These are phyloP conservation scores for Paracamarosporium sp. DNA, from an alignment of 2,329 filamentous ascomycete genomes.

Conservation along the genomic window DNA sequence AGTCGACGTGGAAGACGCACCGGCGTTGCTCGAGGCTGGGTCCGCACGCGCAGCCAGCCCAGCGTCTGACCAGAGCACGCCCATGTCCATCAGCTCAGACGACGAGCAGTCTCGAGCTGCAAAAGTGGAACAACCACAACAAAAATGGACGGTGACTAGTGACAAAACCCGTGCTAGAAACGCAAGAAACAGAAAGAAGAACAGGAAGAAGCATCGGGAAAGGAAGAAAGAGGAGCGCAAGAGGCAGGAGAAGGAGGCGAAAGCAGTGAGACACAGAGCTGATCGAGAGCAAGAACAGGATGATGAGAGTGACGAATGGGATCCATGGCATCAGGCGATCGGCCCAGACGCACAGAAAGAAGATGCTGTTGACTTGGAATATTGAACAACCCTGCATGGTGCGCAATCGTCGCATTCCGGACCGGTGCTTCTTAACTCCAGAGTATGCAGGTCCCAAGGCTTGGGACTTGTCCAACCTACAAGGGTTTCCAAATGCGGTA, in stretches of 20 bases:
- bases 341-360: conserved; percentile 52
- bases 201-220: conserved; percentile 30
- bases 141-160: conserved; percentile 37
- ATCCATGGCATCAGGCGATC: conserved; percentile 52
- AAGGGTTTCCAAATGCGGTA: too few relatives aligned
- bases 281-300: conserved; percentile 23
- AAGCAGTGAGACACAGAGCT: conserved; percentile 24
- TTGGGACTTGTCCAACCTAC: too few relatives aligned
- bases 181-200: conserved; percentile 20
- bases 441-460: neutral
- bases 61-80: conserved; percentile 7
- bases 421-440: neutral
- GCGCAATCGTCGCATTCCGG: neutral
- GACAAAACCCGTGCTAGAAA: conserved; percentile 32
- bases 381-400: conserved; percentile 37
- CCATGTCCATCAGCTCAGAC: conserved; percentile 13
- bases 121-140: conserved; percentile 25
- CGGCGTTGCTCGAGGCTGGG: neutral
- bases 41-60: conserved; percentile 2
- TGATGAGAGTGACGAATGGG: conserved; percentile 50
- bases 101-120: conserved; percentile 17
- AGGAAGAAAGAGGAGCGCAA: conserved; percentile 30
- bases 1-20: neutral
- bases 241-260: conserved; percentile 23
- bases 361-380: conserved; percentile 55